Evolutionary conservation across 2,329 filamentous ascomycete genomes (phyloP), one percentile per base, ranked within the genome.

Genomic region (Colletotrichum orchidophilum): DNA sequence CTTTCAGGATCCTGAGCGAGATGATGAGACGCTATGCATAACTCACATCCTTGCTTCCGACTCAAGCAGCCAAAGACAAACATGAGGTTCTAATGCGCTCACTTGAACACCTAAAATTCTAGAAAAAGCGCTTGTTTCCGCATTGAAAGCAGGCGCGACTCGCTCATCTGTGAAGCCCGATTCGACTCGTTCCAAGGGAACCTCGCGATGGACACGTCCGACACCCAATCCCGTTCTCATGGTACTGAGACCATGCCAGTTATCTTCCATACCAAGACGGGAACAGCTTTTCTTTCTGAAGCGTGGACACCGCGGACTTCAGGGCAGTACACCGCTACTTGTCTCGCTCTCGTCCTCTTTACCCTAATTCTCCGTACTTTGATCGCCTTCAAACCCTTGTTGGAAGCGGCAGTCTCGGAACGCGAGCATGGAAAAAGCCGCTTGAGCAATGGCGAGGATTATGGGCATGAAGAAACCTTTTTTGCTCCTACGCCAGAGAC

Each of bases 221-320:
- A 1, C 65, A 68, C 27, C 27, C 46, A 9, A 18, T 21, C 6
- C 11, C 24, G 21, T 33, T 50, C 54, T 24, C 39, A 63, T 26
- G 35, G 21, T 27, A 1, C 15, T 1, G 33, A 8, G 33, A 21
- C 62, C 12, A 70, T 61, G 66, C 61, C 61, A 8, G 59, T 72
- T 13, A 39, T 72, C 42, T 72, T 70, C 33, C 70, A 72, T 26
- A 65, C 54, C 27, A 42, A 42, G 18, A 70, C 59, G 60, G 35
- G 50, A 24, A 57, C 62, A 29, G 15, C 61, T 33, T 33, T 65
- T 13, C 42, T 65, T 12, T 39, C 42, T 5, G 50, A 65, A 31
- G 52, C 50, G 6, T 68, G 66, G 66, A 58, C 52, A 0, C 61
- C 21, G 13, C 58, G 11, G 11, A 63, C 57, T 11, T n/a, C 62